phyloP scores from a whole-genome alignment of 2,329 filamentous ascomycete species.

The Salinomyces thailandicus region DNA sequence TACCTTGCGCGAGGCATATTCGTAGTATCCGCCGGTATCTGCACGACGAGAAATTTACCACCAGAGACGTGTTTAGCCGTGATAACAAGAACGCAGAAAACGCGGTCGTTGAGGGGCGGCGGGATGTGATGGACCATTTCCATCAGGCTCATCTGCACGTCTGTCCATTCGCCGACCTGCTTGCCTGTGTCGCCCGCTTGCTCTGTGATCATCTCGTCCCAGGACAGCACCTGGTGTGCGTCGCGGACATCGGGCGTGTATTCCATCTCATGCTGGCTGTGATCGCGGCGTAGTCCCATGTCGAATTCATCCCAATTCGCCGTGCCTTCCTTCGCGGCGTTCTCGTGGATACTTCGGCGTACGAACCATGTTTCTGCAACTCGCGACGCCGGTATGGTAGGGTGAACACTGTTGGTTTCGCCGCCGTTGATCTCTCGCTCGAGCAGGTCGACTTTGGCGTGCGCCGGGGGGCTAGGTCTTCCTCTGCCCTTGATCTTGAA shows the following conservation, averaged over 20 bases:
- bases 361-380: constrained; percentile 51
- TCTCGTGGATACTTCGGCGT: constrained; percentile 51
- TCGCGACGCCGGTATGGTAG: neutral
- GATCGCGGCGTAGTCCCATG: constrained; percentile 46
- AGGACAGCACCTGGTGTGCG: constrained; percentile 34
- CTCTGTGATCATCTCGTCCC: constrained; percentile 27
- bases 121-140: constrained; percentile 59
- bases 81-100: constrained; percentile 57
- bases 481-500: constrained; percentile 43
- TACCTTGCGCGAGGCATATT: constrained; percentile 28
- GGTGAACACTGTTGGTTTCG: constrained; percentile 27
- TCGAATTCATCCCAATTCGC: constrained; percentile 57
- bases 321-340: constrained; percentile 41
- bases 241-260: constrained; percentile 50
- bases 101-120: constrained; percentile 50
- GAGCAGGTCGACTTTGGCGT: constrained; percentile 44
- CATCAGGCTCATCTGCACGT: constrained; percentile 38
- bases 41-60: constrained; percentile 26
- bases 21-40: constrained; percentile 28
- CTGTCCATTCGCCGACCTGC: constrained; percentile 21
- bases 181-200: constrained; percentile 4
- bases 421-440: constrained; percentile 40
- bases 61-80: constrained; percentile 29
- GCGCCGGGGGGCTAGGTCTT: constrained; percentile 42
- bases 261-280: constrained; percentile 46